Evolutionary conservation across 495 filamentous ascomycete species (phyloP).

Genomic region (Xylona heveae): DNA sequence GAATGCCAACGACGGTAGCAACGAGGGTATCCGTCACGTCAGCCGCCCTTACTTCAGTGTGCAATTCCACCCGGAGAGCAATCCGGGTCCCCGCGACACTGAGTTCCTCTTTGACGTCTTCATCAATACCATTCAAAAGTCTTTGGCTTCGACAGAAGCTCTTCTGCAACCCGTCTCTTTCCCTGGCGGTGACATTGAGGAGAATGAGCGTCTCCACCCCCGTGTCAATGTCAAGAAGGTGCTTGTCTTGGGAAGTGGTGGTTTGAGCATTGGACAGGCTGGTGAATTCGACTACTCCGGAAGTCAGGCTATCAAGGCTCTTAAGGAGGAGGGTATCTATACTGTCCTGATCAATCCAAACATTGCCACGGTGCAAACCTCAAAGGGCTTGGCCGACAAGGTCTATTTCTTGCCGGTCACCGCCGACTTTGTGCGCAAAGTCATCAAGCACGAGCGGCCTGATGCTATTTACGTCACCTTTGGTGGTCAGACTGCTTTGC

Average conservation of each 20-base stretch:
- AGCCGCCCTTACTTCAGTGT: constrained; percentile 87
- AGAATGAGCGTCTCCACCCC: constrained; percentile 55
- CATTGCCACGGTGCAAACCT: constrained; percentile 96
- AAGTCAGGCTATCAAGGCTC: constrained; percentile 78
- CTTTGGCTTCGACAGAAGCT: constrained; percentile 33
- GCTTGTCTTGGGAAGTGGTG: constrained; percentile 79
- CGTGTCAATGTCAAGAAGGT: constrained; percentile 80
- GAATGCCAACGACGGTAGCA: constrained; percentile 94
- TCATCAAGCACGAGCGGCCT: constrained; percentile 84
- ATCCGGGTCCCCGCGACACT: constrained; percentile 87
- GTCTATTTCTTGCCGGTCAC: constrained; percentile 97
- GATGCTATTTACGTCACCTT: constrained; percentile 97
- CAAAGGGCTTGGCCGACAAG: constrained; percentile 87
- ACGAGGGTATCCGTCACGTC: constrained; percentile 84
- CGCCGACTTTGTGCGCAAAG: constrained; percentile 85
- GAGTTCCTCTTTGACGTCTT: constrained; percentile 96
- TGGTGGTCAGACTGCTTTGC: constrained; percentile 86
- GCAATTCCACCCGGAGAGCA: constrained; percentile 95
- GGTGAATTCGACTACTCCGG: constrained; percentile 99
- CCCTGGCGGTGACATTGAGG: constrained; percentile 59
- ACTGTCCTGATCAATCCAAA: constrained; percentile 97
- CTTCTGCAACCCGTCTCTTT: constrained; percentile 55
- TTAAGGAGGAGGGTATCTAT: constrained; percentile 91
- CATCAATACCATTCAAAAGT: constrained; percentile 57
- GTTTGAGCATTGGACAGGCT: constrained; percentile 87